These are phyloP conservation scores for Liquidambar formosana DNA, from an alignment of 164 flowering plant genomes.

Conservation along the genomic window DNA sequence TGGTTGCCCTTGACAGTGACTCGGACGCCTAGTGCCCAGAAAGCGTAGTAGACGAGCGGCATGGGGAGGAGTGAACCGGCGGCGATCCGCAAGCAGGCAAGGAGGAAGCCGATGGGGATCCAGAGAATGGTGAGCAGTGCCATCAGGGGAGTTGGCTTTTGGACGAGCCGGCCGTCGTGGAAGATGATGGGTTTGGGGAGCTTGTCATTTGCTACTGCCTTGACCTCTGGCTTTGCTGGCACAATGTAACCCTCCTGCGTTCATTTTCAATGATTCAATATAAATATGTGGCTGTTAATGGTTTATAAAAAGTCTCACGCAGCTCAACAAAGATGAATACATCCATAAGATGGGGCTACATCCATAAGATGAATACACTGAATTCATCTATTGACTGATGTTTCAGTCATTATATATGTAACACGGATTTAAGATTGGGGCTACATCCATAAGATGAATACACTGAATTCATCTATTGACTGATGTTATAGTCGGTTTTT, in stretches of 20 bases:
- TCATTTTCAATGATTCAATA: background rate
- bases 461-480: no score
- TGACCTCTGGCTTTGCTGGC: constrained; percentile 21
- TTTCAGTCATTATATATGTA: no score
- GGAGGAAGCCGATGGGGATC: constrained; percentile 52
- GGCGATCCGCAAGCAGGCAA: constrained; percentile 50
- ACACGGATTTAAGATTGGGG: no score
- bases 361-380: no score
- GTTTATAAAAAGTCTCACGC: no score
- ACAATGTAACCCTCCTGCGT: constrained; percentile 40
- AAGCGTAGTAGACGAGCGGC: constrained; percentile 47
- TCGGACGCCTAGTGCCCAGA: constrained; percentile 57
- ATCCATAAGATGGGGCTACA: no score
- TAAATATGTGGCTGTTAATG: no score
- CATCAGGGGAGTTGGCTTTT: constrained; percentile 37
- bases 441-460: no score
- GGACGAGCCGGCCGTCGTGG: constrained; percentile 49
- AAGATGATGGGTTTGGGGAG: constrained; percentile 38
- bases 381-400: no score
- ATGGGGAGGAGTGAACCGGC: constrained; percentile 61
- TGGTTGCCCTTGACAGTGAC: constrained; percentile 57
- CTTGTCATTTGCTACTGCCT: constrained; percentile 28
- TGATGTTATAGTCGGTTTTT: no score
- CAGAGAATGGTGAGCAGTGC: constrained; percentile 44
- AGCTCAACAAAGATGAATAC: no score